These are phyloP conservation scores for Microcyclosporella mali DNA, from an alignment of 2,329 filamentous ascomycete genomes.

Conservation along the genomic window DNA sequence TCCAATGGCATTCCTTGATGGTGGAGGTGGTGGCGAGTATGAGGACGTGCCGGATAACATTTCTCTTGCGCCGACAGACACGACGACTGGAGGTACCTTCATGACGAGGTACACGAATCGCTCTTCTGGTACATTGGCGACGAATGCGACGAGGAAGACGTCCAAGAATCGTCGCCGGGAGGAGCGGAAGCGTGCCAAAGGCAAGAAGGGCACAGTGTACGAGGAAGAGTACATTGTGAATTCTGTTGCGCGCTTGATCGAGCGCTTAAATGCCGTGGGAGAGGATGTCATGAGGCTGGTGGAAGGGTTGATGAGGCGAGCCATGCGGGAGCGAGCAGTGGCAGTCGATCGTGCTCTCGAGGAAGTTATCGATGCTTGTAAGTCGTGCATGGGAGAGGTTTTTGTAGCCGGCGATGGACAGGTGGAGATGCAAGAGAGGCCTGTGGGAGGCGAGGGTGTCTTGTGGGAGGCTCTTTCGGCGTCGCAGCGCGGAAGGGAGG, in stretches of 20 bases:
- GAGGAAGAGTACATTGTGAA: constrained; percentile 96
- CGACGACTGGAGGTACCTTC: constrained; percentile 67
- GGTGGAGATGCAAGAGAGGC: constrained; percentile 19
- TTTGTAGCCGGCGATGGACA: constrained; percentile 38
- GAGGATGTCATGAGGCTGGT: constrained; percentile 70
- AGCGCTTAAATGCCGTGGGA: constrained; percentile 67
- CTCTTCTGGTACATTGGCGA: constrained; percentile 62
- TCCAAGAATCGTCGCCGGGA: constrained; percentile 83
- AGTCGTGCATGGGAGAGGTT: constrained; percentile 62
- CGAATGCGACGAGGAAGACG: constrained; percentile 69
- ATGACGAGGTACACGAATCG: constrained; percentile 89
- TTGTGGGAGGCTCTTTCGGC: constrained; percentile 41
- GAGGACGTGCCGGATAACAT: constrained; percentile 86
- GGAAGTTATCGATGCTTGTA: constrained; percentile 68
- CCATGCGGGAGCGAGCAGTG: constrained; percentile 80
- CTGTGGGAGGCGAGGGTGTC: constrained; percentile 41
- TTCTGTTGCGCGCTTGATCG: constrained; percentile 73
- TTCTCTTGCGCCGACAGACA: constrained; percentile 80
- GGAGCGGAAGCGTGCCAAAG: constrained; percentile 88
- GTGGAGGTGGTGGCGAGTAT: constrained; percentile 42
- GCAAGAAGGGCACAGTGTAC: constrained; percentile 95
- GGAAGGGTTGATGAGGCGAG: constrained; percentile 67
- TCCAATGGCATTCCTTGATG: constrained; percentile 82
- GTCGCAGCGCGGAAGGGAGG: constrained; percentile 33
- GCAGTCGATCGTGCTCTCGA: constrained; percentile 68